A percentile compares a stretch with the other conserved stretches of the same genome.
Evolutionary conservation across 139 green algal species (phyloP).

Genomic region (Parachlorella kessleri): DNA sequence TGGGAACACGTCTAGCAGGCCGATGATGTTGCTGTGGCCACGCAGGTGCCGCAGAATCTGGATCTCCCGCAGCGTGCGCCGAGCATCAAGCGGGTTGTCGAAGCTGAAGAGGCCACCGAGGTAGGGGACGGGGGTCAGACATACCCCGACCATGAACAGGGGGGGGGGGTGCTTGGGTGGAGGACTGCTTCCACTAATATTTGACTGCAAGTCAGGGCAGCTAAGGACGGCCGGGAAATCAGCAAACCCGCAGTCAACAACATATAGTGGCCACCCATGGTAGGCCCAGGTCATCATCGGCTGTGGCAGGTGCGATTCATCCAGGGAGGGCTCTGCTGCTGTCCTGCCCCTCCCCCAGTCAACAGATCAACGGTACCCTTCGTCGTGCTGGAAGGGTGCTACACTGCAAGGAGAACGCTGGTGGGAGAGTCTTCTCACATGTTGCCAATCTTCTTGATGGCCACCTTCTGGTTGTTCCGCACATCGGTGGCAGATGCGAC

Average conservation of each 20-base stretch:
- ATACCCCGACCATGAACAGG: too few relatives aligned
- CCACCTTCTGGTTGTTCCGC: slow-evolving; percentile 75
- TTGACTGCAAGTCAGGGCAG: neutral
- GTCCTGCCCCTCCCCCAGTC: neutral
- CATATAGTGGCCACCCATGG: too few relatives aligned
- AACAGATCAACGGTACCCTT: neutral
- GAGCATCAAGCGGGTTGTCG: slow-evolving; percentile 90
- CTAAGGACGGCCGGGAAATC: neutral
- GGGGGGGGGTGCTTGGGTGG: too few relatives aligned
- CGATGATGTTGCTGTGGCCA: slow-evolving; percentile 87
- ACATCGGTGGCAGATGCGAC: slow-evolving; percentile 92
- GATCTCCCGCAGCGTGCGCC: slow-evolving; percentile 94
- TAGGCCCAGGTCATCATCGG: too few relatives aligned
- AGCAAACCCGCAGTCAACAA: too few relatives aligned
- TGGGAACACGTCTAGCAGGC: slow-evolving; percentile 69
- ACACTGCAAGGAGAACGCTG: neutral
- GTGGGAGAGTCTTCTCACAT: too few relatives aligned
- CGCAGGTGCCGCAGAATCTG: slow-evolving; percentile 87
- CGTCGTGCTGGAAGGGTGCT: neutral
- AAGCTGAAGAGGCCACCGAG: too few relatives aligned
- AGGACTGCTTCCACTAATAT: neutral
- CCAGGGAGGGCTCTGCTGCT: neutral
- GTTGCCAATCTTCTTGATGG: slow-evolving; percentile 95
- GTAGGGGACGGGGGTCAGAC: neutral
- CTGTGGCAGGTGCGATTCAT: neutral